A percentile compares a stretch with the other conserved stretches of the same genome.
phyloP scores from a whole-genome alignment of 2,329 filamentous ascomycete genomes.

The Pyricularia grisea region DNA sequence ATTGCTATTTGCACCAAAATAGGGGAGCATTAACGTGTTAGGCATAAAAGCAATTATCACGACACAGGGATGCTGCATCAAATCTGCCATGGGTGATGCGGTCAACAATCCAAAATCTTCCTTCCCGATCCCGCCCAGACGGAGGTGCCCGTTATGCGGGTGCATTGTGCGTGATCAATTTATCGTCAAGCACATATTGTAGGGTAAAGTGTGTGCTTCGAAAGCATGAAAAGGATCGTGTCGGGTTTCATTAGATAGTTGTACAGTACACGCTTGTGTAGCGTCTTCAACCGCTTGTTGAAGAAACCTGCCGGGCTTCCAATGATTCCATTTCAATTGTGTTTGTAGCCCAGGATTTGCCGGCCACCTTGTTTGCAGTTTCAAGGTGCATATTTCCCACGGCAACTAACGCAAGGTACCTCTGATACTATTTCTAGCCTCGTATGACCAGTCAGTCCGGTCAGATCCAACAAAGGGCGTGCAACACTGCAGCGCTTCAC shows the following conservation, averaged over 20 bases:
- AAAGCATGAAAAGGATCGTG: background rate
- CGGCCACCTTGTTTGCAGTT: background rate
- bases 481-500: background rate
- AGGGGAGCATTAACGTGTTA: background rate
- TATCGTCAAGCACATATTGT: background rate
- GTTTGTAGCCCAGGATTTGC: background rate
- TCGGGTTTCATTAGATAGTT: background rate
- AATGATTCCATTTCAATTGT: too few species aligned
- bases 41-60: background rate
- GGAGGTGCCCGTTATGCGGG: background rate
- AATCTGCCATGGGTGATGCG: background rate
- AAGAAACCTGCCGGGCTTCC: background rate
- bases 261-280: background rate
- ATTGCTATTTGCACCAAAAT: background rate
- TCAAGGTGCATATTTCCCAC: background rate
- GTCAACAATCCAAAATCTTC: background rate
- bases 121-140: background rate
- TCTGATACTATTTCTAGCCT: background rate
- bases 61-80: background rate
- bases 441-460: background rate
- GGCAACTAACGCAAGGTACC: background rate
- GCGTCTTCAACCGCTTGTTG: background rate
- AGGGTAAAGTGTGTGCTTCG: background rate
- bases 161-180: background rate
- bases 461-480: background rate